phyloP scores from a whole-genome alignment of 352 stramenopile species.

The Aphanomyces invadans region DNA sequence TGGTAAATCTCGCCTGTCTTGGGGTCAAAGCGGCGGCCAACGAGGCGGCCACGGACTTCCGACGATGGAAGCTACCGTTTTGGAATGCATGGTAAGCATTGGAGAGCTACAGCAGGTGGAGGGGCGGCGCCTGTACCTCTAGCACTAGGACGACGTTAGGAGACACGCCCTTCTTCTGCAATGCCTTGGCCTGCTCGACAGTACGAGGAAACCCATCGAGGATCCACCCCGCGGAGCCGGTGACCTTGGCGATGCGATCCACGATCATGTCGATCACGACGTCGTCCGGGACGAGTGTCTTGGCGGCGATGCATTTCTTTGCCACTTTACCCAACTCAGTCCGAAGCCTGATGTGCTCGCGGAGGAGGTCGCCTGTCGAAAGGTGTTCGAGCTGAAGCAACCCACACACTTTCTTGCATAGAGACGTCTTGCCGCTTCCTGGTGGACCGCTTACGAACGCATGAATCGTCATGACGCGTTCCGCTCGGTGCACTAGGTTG shows the following conservation, averaged over 20 bases:
- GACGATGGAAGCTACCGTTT: constrained; percentile 29
- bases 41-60: constrained; percentile 45
- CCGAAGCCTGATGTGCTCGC: constrained; percentile 55
- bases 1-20: constrained; percentile 61
- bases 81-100: neutral
- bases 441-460: constrained; percentile 63
- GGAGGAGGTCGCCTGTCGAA: constrained; percentile 57
- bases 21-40: constrained; percentile 48
- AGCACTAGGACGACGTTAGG: constrained; percentile 51
- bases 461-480: constrained; percentile 42
- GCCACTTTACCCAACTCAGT: constrained; percentile 46
- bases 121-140: constrained; percentile 25
- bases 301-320: constrained; percentile 58
- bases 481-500: neutral
- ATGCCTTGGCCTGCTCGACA: constrained; percentile 38
- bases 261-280: constrained; percentile 75
- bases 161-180: constrained; percentile 43
- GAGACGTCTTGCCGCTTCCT: constrained; percentile 56
- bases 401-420: constrained; percentile 48
- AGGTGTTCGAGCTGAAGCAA: constrained; percentile 53
- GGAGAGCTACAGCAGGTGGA: neutral
- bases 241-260: constrained; percentile 40
- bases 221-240: constrained; percentile 38
- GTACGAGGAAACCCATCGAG: constrained; percentile 73
- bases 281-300: constrained; percentile 56